Evolutionary conservation across 345 rosid species (phyloP), one percentile per base, ranked within the genome.

Genomic region (Moringa oleifera): DNA sequence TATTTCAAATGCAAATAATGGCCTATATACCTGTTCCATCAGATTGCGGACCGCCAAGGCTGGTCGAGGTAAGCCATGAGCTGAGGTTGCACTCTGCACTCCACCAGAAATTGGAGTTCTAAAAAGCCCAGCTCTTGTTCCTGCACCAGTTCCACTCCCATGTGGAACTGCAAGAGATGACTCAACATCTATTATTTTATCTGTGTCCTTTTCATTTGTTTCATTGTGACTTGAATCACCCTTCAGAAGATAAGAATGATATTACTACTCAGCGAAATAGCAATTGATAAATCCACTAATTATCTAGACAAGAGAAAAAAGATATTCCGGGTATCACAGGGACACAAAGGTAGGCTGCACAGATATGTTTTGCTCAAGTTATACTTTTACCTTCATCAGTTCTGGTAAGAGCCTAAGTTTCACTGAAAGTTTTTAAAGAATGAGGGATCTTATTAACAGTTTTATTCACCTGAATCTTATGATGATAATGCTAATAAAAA

Each of bases 31-130:
- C 92, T 88, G 97, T 68, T 88, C 99, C 97, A 94, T 90, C 68
- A 94, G 80, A 76, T 94, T 94, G 57, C 99, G 91, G 22, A 91
- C 99, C 22, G 97, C 97, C 63, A 94, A 79, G 62, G 99, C 85
- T 0, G 99, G 99, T 52, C 77, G 88, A 60, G 93, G 97, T 69
- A 94, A 80, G 55, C 95, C 93, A 74, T 94, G 99, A 51, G 89
- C 97, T 2, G 99, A 94, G 36, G 99, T 91, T 60, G 97, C 99
- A 57, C 86, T 94, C 71, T 90, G 99, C 65, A 94, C 99, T 63
- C 99, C 99, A 74, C 99, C 99, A 7, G 99, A 90, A 66, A 90
- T 94, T 8, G 99, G 99, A 16, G 99, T 94, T 71, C 99, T 81
- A 73, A 90, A 94, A 65, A 90, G 96, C 41, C 96, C 96, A 31